These are phyloP conservation scores for Huntiella omanensis DNA, from an alignment of 2,329 filamentous ascomycete genomes.

Conservation along the genomic window DNA sequence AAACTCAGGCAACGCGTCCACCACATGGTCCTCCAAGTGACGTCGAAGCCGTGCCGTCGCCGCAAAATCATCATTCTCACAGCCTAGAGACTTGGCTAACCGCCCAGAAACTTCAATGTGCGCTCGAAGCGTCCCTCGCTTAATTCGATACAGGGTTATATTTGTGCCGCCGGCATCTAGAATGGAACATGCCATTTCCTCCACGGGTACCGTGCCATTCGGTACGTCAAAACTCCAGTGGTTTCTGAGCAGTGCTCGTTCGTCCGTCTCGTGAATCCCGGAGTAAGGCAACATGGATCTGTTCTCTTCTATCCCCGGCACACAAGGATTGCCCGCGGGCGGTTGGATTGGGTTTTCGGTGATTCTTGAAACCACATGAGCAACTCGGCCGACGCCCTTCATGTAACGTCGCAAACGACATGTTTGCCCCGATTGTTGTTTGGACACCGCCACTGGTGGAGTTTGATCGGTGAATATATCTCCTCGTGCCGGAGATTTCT, in stretches of 20 bases:
- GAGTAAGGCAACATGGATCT: slow-evolving; percentile 13
- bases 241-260: slow-evolving; percentile 14
- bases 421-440: no score
- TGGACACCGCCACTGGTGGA: no score
- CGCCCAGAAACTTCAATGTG: slow-evolving; percentile 13
- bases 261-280: slow-evolving; percentile 15
- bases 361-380: no score
- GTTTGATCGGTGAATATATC: no score
- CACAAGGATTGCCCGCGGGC: no score
- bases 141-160: slow-evolving; percentile 15
- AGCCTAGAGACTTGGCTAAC: slow-evolving; percentile 12
- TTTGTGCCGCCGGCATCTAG: slow-evolving; percentile 17
- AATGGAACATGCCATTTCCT: slow-evolving; percentile 14
- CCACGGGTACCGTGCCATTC: slow-evolving; percentile 11
- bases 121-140: slow-evolving; percentile 16
- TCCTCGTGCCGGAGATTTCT: no score
- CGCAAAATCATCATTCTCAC: background rate
- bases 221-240: slow-evolving; percentile 17
- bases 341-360: no score
- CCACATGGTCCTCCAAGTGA: slow-evolving; percentile 7
- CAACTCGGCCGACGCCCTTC: no score
- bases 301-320: no score
- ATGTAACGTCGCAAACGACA: no score
- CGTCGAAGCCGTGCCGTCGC: slow-evolving; percentile 9
- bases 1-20: background rate